Evolutionary conservation across 768 basidiomycete species (phyloP).

Genomic region (Lactarius quietus): DNA sequence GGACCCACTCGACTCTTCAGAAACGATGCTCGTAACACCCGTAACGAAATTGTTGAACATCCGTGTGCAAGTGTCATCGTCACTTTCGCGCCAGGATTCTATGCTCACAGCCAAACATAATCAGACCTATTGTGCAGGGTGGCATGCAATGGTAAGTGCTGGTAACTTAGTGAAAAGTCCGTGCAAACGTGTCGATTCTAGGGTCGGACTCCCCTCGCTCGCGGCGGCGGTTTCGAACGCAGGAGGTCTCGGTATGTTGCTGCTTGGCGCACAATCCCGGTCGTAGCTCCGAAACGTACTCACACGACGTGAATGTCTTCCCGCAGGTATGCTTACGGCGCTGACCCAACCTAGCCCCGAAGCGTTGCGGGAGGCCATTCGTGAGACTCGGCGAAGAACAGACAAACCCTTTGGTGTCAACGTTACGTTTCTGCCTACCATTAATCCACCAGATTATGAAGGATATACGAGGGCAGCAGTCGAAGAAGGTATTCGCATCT

Average conservation of each 20-base stretch:
- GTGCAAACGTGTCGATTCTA: conserved; percentile 31
- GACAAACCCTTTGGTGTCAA: conserved; percentile 82
- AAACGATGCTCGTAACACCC: conserved; percentile 45
- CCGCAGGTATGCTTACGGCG: conserved; percentile 73
- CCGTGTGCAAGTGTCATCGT: conserved; percentile 48
- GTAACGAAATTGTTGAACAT: conserved; percentile 66
- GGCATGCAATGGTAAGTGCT: conserved; percentile 81
- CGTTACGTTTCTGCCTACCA: conserved; percentile 81
- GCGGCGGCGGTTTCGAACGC: conserved; percentile 79
- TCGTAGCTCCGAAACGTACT: neutral
- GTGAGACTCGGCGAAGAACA: conserved; percentile 67
- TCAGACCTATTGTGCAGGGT: conserved; percentile 77
- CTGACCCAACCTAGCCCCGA: conserved; percentile 85
- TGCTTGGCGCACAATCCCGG: neutral
- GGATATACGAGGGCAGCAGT: conserved; percentile 79
- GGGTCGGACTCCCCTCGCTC: conserved; percentile 77
- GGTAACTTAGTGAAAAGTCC: neutral
- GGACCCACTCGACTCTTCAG: neutral
- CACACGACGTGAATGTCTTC: neutral
- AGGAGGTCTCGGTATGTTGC: conserved; percentile 64
- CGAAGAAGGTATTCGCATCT: conserved; percentile 83
- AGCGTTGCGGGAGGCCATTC: conserved; percentile 74
- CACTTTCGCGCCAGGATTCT: neutral
- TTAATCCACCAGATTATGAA: conserved; percentile 87
- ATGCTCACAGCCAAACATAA: conserved; percentile 6